Evolutionary conservation across 2,329 filamentous ascomycete genomes (phyloP).

Genomic region (Cladobotryum mycophilum): DNA sequence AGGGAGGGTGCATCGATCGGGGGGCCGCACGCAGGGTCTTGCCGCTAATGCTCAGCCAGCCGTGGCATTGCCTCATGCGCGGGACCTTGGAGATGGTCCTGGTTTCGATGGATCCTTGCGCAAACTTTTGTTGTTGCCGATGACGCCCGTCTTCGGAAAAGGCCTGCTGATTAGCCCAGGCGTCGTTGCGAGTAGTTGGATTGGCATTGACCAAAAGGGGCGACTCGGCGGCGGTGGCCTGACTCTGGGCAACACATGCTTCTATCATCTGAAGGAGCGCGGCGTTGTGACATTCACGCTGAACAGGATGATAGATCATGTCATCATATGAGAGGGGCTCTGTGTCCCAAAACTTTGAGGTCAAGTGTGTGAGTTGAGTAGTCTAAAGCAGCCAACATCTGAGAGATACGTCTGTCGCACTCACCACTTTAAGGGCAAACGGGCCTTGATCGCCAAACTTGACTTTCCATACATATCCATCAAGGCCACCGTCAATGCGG

Average conservation of each 20-base stretch:
- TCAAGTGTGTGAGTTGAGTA: neutral
- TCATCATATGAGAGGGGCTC: neutral
- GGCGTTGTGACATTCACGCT: slow-evolving; percentile 11
- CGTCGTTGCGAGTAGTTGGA: neutral
- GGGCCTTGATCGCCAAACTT: neutral
- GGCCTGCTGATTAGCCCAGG: neutral
- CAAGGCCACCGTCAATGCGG: neutral
- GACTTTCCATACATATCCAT: slow-evolving; percentile 5
- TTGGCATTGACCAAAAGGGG: slow-evolving; percentile 1
- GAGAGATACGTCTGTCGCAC: neutral
- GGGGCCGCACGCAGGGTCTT: neutral
- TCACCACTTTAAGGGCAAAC: slow-evolving; percentile 1
- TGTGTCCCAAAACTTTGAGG: slow-evolving; percentile 10
- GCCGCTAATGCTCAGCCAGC: neutral
- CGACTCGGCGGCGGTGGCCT: neutral
- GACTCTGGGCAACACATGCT: neutral
- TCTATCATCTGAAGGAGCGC: slow-evolving; percentile 7
- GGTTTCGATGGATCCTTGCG: neutral
- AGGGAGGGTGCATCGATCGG: neutral
- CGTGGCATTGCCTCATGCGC: slow-evolving; percentile 1
- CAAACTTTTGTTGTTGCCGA: neutral
- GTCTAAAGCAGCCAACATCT: neutral
- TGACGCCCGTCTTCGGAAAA: neutral
- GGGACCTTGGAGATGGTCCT: neutral
- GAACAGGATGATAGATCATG: neutral